Evolutionary conservation across 2,329 filamentous ascomycete genomes (phyloP), one percentile per base, ranked within the genome.

Genomic region (Emericellopsis atlantica): DNA sequence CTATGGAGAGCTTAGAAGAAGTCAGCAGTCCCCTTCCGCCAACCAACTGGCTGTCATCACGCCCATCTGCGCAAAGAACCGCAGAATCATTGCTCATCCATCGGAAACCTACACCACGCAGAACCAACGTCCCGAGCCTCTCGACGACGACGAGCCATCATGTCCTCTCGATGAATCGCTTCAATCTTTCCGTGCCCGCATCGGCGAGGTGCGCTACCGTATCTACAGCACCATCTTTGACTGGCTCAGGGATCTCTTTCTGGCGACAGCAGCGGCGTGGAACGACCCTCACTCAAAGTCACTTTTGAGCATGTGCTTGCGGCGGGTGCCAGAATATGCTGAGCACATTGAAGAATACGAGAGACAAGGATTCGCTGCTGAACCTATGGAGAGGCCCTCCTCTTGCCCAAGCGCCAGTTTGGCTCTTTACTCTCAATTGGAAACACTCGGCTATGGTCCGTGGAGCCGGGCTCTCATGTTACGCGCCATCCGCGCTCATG

Each of bases 231-330:
- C 50, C 6, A 54, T 62, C 21, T 51, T 63, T 31, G 40, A 48
- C 14, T 59, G 56, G 51, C 39, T 61, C 16, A 47, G 49, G 23
- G 42, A 48, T 9, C 32, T 63, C 5, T 42, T 63, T 32, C 50
- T 45, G 18, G 49, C 51, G 7, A 61, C 58, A 7, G 42, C 49
- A 8, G 36, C 47, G 2, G 40, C 45, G 4, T 40, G 36, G 3
- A 40, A 50, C 18, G 46, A 52, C 16, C 33, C 49, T 9, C 50
- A 51, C 14, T 45, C 46, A 6, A 60, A 58, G 37, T 61, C 60
- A 9, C 48, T 63, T 4, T 43, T 63, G 8, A 53, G 50, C n/a
- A 57, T 63, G 51, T 63, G 60, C 32, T 45, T 63, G 31, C 60
- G 56, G 12, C 53, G 47, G 41, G 41, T 59, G 11, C 54, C 56